Conservation (phyloP, 495 filamentous ascomycete species). For the Neurospora tetraspora region DNA sequence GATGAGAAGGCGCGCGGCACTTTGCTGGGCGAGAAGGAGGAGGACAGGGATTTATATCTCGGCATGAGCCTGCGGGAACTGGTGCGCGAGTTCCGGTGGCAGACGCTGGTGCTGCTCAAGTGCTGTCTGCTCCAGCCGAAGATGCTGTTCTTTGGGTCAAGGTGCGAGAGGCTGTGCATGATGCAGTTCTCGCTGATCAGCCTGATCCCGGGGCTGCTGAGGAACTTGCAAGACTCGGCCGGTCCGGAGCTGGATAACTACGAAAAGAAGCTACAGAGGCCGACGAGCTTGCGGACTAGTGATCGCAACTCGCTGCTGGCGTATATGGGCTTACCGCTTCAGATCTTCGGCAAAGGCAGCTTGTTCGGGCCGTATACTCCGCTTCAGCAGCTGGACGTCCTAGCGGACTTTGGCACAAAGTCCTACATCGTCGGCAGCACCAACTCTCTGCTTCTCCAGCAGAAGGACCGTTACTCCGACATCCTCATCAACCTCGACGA, state of each 20-base stretch:
- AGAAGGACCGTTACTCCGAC: conserved; percentile 95
- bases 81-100: conserved; percentile 85
- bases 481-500: conserved; percentile 96
- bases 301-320: conserved; percentile 80
- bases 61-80: conserved; percentile 88
- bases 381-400: conserved; percentile 85
- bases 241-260: conserved; percentile 83
- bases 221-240: conserved; percentile 79
- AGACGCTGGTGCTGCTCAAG: conserved; percentile 90
- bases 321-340: conserved; percentile 90
- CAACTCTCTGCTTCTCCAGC: conserved; percentile 85
- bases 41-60: conserved; percentile 75
- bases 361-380: conserved; percentile 97
- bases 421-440: conserved; percentile 97
- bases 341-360: conserved; percentile 93
- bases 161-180: conserved; percentile 93
- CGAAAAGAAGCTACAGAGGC: conserved; percentile 60
- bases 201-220: conserved; percentile 80
- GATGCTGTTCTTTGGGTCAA: conserved; percentile 98
- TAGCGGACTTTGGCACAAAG: conserved; percentile 91
- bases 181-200: conserved; percentile 95
- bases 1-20: conserved; percentile 51
- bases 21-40: conserved; percentile 46
- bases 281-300: conserved; percentile 83
- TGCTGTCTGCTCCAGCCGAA: conserved; percentile 89